Base-by-base conservation (phyloP, 139 green algal genomes). In the Tetraselmis chui region DNA sequence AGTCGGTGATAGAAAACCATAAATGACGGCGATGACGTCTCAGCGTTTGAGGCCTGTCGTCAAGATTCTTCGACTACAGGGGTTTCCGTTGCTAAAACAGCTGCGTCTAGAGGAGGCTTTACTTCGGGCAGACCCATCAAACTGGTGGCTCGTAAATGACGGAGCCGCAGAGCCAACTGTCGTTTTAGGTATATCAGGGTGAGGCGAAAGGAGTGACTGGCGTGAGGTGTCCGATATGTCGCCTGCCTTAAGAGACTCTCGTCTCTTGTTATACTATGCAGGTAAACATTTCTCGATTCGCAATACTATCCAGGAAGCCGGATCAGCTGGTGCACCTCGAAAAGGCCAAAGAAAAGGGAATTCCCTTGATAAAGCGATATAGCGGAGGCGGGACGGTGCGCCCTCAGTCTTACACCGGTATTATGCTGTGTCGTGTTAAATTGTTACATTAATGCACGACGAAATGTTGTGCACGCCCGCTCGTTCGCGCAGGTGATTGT, bases 121-220 rank as follows among this genome's bases (percentile, higher is more conserved):
- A 24, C 85, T 98, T 18, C 80, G 95, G 5, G 82, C 74, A 0
- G 89, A 89, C 1, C 79, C 77, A 1, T 29, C 83, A 5, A 98
- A 97, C 84, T 98, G 95, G 95, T 90, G 93, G 23, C 26, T 98
- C 0, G 5, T 98, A 0, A 98, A 98, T 77, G 91, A 97, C 78
- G 95, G 94, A 0, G 86, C 89, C 0, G 80, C 90, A 23, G n/a
- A 87, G 0, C 89, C 92, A 0, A 84, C 91, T 29, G 89, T 97
- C 23, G 94, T 98, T 2, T 86, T 98, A 86, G 95, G 95, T n/a
- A 95, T 98, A 26, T 98, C 95, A 18, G 95, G 95, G 93, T 98
- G 83, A 59, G 88, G n/a, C 1, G 25, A 28, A 28, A 5, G 2
- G n/a, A 77, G 26, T 5, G 28, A 5, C 26, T 22, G 28, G n/a